Base-by-base conservation (phyloP, 176 grass and related monocot species). In the Sorghum bicolor region DNA sequence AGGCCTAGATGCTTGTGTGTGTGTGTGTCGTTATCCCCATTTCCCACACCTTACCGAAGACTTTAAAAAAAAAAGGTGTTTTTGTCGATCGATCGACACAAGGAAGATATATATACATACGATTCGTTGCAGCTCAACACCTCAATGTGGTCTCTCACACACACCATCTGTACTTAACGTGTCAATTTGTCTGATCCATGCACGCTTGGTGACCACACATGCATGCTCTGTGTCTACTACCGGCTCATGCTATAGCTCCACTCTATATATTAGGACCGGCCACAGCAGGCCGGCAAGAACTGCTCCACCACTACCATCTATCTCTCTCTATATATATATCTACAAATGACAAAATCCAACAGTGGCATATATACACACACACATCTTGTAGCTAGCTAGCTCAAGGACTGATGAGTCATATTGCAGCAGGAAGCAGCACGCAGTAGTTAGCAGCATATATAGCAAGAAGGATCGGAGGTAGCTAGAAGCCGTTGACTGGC, bases 241-340 rank as follows among this genome's bases (percentile, higher is more conserved):
- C 3, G 8, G 67, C n/a, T 28, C 39, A 72, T 53, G 30, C 32
- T n/a, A n/a, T n/a, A n/a, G n/a, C n/a, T 79, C 26, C 30, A 47
- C 26, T 33, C 19, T 57, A 24, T 57, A n/a, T 50, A 50, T 50
- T 50, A 50, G 5, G 47, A 50, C 47, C 47, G 15, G 13, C 44
- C 44, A 47, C 14, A 16, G 44, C 14, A 16, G 44, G 43, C 58
- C 28, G 40, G 17, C 40, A 67, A 67, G 8, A 80, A 34, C 62
- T 50, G 77, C 77, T 80, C 77, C 77, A 67, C 62, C 41, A 67
- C 39, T 67, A 60, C 13, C 34, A 44, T 44, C 41, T 11, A 41
- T 41, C 0, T 38, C 5, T 38, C 37, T 38, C 4, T 8, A 40
- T 29, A 19, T 17, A 31, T 39, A 31, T 44, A 37, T 29, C 58